phyloP scores from a whole-genome alignment of 139 green algal genomes.

The Volvox africanus region DNA sequence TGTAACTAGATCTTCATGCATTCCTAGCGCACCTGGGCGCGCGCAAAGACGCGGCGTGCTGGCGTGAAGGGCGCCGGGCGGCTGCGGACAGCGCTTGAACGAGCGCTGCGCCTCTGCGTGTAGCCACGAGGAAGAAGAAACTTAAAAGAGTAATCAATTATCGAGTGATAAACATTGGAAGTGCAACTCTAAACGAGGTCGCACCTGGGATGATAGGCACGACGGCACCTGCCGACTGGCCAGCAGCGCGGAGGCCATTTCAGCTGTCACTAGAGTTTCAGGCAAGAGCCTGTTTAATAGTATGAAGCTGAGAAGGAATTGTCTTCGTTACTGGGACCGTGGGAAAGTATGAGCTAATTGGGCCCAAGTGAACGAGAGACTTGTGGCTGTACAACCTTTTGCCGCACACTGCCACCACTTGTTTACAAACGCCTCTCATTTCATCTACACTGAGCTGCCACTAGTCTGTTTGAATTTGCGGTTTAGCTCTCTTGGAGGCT shows the following conservation, averaged over 20 bases:
- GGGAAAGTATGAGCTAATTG: not conserved
- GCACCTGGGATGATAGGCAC: slow-evolving; percentile 36
- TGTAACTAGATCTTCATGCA: not conserved
- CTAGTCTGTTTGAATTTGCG: not conserved
- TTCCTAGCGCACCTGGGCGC: slow-evolving; percentile 25
- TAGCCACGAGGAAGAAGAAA: not conserved
- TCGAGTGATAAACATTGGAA: not conserved
- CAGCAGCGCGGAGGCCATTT: slow-evolving; percentile 32
- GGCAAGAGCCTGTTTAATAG: not conserved
- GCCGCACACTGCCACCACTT: not conserved
- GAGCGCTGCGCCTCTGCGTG: slow-evolving; percentile 26
- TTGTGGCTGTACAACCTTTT: not conserved
- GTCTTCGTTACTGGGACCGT: not conserved
- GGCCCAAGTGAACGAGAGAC: not conserved
- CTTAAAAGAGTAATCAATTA: not conserved
- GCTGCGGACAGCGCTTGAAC: slow-evolving; percentile 16
- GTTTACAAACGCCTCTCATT: not conserved
- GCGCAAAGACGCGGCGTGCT: slow-evolving; percentile 33
- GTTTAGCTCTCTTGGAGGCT: not conserved
- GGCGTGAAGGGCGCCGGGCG: slow-evolving; percentile 41
- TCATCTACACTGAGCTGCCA: not conserved
- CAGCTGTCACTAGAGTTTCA: not conserved
- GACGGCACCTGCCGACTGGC: slow-evolving; percentile 8
- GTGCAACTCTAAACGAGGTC: not conserved
- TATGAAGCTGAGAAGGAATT: not conserved